Evolutionary conservation across 805 yeast genomes (phyloP).

Genomic region (Saturnispora sekii): DNA sequence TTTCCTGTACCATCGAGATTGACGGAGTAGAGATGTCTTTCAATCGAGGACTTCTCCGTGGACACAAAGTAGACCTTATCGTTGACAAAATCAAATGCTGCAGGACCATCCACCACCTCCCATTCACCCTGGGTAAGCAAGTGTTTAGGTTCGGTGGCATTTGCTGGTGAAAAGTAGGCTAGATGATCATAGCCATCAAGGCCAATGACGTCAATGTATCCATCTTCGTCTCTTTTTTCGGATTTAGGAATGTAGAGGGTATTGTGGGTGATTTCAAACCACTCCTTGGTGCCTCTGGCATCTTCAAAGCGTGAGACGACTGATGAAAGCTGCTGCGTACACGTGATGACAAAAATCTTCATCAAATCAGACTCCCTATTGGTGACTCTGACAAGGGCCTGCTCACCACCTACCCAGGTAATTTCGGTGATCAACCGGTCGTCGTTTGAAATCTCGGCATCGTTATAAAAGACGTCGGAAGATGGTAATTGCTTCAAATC

Average conservation of each 20-base stretch:
- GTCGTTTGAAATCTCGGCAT: conserved; percentile 30
- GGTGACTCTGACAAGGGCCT: conserved; percentile 46
- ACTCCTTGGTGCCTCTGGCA: conserved; percentile 40
- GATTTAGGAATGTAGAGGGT: conserved; percentile 50
- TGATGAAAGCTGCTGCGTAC: conserved; percentile 25
- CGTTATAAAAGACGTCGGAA: conserved; percentile 34
- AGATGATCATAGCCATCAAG: conserved; percentile 60
- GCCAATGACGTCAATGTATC: conserved; percentile 74
- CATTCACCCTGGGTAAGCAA: conserved; percentile 70
- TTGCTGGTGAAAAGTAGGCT: conserved; percentile 74
- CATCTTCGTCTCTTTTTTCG: conserved; percentile 40
- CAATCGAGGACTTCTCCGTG: conserved; percentile 69
- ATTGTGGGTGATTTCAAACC: conserved; percentile 72
- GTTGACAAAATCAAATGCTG: conserved; percentile 45
- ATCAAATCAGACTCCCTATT: conserved; percentile 60
- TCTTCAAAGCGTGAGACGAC: conserved; percentile 39
- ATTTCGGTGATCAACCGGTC: conserved; percentile 57
- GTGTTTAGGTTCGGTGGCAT: conserved; percentile 36
- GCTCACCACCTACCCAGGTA: conserved; percentile 52
- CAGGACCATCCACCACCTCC: conserved; percentile 79
- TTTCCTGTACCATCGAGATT: conserved; percentile 39
- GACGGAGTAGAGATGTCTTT: conserved; percentile 74
- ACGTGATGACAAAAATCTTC: conserved; percentile 46
- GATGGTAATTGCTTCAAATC: conserved; percentile 16
- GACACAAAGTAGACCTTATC: conserved; percentile 58